Conservation (phyloP, 108 stramenopile species). For the Fragilariopsis cylindrus region DNA sequence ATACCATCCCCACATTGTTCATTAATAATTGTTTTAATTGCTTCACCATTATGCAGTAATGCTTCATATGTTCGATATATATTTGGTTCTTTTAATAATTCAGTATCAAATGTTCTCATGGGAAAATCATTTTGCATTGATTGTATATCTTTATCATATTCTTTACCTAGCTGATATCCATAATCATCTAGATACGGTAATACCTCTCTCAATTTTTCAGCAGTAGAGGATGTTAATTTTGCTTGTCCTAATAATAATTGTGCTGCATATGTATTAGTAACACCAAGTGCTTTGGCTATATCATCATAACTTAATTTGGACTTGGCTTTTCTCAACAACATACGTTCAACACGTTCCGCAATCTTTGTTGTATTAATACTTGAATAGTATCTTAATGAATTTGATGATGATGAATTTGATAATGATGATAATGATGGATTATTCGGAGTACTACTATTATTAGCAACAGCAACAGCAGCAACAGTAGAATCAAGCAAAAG, state of each 20-base stretch:
- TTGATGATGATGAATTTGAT: too few relatives aligned
- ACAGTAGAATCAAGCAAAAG: background rate
- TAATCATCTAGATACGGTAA: conserved; percentile 48
- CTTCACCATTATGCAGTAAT: conserved; percentile 69
- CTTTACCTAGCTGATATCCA: too few relatives aligned
- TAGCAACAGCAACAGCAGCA: background rate
- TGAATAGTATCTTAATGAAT: background rate
- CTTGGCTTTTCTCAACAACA: conserved; percentile 45
- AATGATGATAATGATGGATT: background rate
- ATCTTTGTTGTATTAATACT: conserved; percentile 3
- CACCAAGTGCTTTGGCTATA: conserved; percentile 51
- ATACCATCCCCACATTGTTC: conserved; percentile 84
- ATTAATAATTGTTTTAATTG: conserved; percentile 66
- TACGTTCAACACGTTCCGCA: conserved; percentile 56
- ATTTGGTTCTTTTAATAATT: conserved; percentile 67
- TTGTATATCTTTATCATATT: conserved; percentile 38
- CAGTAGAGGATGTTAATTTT: conserved; percentile 51
- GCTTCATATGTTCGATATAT: conserved; percentile 78
- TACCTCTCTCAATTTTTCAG: conserved; percentile 51
- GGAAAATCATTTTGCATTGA: conserved; percentile 54
- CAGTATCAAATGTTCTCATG: conserved; percentile 56
- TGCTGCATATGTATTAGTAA: conserved; percentile 77
- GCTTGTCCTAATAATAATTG: conserved; percentile 72
- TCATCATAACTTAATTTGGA: conserved; percentile 60
- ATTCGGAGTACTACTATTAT: background rate